Base-by-base conservation (phyloP, 1,284 basidiomycete species). In the Phylloboletellus chloephorus region DNA sequence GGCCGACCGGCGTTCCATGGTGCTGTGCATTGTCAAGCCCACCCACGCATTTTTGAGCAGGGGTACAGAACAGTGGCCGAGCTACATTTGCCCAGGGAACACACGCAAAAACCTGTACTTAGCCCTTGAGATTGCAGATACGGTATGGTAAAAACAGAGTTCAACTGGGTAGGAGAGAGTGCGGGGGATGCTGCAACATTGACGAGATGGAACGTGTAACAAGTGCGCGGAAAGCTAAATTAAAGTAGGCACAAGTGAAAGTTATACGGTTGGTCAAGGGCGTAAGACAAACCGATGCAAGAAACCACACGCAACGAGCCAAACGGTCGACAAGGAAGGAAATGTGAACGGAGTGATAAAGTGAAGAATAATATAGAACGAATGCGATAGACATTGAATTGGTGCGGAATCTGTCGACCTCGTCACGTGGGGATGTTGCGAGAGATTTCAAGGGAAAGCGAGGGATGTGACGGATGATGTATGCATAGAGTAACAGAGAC, bases 281-380 rank as follows among this genome's bases (percentile, higher is more conserved):
- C 39, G 33, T 34, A 43, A 23, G 47, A 52, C 58, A 56, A 63
- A 59, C 56, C 60, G 49, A 51, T 40, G 57, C 57, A 63, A 65
- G 25, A 66, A 71, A 36, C 39, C 59, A 60, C 40, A 51, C 57
- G 62, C 47, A 54, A 61, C 61, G 58, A 49, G 52, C 58, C 58
- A 57, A 54, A 52, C 52, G 57, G 56, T 61, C 63, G 60, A 67
- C 60, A 56, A 57, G 51, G 52, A 43, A 31, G 40, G 49, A 39
- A 51, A 46, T 46, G 51, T 54, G 39, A 46, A 54, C 47, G 50
- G 50, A 60, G 63, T 63, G 67, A 81, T 81, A 82, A 80, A 74
- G 67, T 81, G 77, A 81, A 76, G 72, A 82, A 85, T 84, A 83
- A 85, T 73, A 74, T 78, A 77, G 67, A 74, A 73, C 64, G 67